Conservation (phyloP, 148 eudicot species). For the Nepenthes gracilis region DNA sequence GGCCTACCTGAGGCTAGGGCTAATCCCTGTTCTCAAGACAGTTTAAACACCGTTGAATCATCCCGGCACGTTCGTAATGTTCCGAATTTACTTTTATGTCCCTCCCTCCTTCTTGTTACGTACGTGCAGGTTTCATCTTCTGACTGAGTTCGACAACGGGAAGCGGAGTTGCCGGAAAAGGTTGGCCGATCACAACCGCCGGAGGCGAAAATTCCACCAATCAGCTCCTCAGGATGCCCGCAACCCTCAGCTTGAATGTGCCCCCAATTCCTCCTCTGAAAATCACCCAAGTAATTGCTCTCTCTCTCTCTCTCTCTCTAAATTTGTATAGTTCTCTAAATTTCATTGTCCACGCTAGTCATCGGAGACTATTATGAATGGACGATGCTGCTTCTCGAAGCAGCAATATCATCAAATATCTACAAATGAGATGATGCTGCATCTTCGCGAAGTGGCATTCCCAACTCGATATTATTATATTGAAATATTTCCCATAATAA, state of each 20-base stretch:
- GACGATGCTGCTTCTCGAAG: background rate
- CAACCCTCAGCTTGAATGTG: slow-evolving; percentile 29
- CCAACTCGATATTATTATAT: too few relatives aligned
- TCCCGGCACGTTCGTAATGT: too few relatives aligned
- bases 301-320: background rate
- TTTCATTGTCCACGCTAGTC: background rate
- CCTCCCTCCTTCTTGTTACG: background rate
- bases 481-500: too few relatives aligned
- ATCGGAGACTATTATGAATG: too few relatives aligned
- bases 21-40: too few relatives aligned
- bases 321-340: background rate
- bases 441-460: too few relatives aligned
- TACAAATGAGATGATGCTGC: background rate
- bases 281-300: slow-evolving; percentile 30
- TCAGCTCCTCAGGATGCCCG: slow-evolving; percentile 25
- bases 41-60: too few relatives aligned
- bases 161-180: slow-evolving; percentile 92
- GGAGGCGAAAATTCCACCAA: slow-evolving; percentile 56
- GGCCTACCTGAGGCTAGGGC: too few relatives aligned
- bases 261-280: slow-evolving; percentile 40
- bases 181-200: slow-evolving; percentile 88
- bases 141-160: slow-evolving; percentile 85
- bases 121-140: slow-evolving; percentile 53
- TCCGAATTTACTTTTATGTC: background rate
- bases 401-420: too few relatives aligned